phyloP scores from a whole-genome alignment of 106 monocot species.

The Platanthera zijinensis region DNA sequence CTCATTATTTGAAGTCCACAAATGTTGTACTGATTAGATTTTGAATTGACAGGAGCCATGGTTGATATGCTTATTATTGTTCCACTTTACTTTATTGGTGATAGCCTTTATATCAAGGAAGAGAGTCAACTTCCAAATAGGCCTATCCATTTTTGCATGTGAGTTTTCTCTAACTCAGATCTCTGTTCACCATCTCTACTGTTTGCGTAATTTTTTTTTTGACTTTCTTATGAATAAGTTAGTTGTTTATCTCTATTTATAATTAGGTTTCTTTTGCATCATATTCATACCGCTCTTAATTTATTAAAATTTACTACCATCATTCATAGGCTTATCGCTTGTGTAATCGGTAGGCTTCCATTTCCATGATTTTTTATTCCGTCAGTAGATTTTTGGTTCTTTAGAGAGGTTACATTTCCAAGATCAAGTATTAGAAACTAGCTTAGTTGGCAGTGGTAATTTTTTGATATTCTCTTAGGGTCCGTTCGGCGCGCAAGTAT shows the following conservation, averaged over 20 bases:
- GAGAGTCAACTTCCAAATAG: constrained; percentile 67
- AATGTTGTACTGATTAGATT: not conserved
- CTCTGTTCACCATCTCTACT: not conserved
- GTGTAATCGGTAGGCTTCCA: not conserved
- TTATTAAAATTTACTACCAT: not conserved
- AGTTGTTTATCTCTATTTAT: not conserved
- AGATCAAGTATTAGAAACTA: not conserved
- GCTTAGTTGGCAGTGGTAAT: not conserved
- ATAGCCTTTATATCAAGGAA: constrained; percentile 54
- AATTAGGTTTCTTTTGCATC: not conserved
- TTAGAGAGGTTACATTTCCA: not conserved
- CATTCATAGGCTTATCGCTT: not conserved
- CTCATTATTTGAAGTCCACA: too few relatives aligned
- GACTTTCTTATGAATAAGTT: not conserved
- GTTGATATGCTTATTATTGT: constrained; percentile 57
- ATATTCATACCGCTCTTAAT: not conserved
- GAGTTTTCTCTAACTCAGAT: constrained; percentile 14
- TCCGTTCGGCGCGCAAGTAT: too few relatives aligned
- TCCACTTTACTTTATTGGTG: constrained; percentile 55
- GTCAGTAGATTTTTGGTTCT: not conserved
- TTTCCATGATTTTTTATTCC: not conserved
- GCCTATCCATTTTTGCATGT: constrained; percentile 65
- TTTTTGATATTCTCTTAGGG: too few relatives aligned
- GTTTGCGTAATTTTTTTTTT: not conserved
- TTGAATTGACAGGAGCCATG: constrained; percentile 45